Percentiles rank a stretch among this genome's conserved stretches.
Conservation (phyloP, 331 rosid species). For the Saraca asoca region DNA sequence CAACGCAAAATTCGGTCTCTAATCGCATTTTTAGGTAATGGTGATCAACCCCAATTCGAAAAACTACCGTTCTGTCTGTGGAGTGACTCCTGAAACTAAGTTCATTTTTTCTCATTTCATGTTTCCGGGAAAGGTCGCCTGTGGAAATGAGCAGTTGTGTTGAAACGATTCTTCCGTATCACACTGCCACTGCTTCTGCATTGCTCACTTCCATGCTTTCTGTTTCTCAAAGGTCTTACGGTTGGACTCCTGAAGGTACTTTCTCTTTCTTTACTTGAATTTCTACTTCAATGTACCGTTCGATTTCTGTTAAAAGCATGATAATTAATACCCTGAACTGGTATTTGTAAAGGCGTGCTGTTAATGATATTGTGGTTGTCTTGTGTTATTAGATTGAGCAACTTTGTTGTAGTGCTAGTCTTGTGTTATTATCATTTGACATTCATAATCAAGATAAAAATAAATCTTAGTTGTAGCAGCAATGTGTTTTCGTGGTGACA, state of each 20-base stretch:
- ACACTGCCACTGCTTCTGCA: constrained; percentile 87
- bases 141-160: constrained; percentile 75
- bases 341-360: too few relatives aligned
- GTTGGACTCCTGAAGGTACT: constrained; percentile 85
- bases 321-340: too few relatives aligned
- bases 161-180: constrained; percentile 80
- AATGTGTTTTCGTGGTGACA: too few relatives aligned
- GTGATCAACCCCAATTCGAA: background rate
- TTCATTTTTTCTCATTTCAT: background rate
- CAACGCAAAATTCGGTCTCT: constrained; percentile 59
- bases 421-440: background rate
- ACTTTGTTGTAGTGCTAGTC: background rate
- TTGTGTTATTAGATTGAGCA: constrained; percentile 5
- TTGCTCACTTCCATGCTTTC: constrained; percentile 88
- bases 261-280: background rate
- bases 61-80: background rate
- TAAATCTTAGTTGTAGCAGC: too few relatives aligned
- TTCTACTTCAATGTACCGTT: background rate
- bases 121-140: constrained; percentile 54
- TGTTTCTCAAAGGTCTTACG: constrained; percentile 58
- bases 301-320: background rate
- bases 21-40: constrained; percentile 66
- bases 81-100: constrained; percentile 3
- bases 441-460: background rate
- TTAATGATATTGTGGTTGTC: background rate